Conservation (phyloP, 805 yeast species). For the Kodamaea jinghongensis region DNA sequence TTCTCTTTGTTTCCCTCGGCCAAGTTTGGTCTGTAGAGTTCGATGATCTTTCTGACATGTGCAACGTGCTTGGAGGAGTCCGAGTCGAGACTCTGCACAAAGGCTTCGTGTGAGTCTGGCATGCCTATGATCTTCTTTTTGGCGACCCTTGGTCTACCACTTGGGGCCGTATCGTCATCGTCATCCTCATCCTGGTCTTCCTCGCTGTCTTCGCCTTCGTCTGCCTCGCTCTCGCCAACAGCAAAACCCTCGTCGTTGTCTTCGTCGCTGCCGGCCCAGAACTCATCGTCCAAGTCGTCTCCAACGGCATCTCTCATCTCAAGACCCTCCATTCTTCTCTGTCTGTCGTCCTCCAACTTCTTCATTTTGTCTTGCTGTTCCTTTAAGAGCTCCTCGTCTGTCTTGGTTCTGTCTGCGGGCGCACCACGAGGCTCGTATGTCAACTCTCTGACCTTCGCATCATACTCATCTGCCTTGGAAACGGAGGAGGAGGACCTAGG, state of each 20-base stretch:
- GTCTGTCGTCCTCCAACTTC: slow-evolving; percentile 64
- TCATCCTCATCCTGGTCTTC: slow-evolving; percentile 19
- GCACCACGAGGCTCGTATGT: slow-evolving; percentile 72
- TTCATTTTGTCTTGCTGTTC: slow-evolving; percentile 62
- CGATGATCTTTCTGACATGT: slow-evolving; percentile 54
- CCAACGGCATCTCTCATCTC: slow-evolving; percentile 51
- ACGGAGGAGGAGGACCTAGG: slow-evolving; percentile 34
- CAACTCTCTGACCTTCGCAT: slow-evolving; percentile 62
- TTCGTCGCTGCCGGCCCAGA: slow-evolving; percentile 58
- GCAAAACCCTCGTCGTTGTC: slow-evolving; percentile 46
- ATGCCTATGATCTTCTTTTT: slow-evolving; percentile 18
- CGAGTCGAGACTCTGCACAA: slow-evolving; percentile 29
- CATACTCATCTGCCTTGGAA: slow-evolving; percentile 52
- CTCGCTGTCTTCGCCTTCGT: slow-evolving; percentile 29
- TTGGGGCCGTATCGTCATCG: slow-evolving; percentile 8
- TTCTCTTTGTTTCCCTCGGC: slow-evolving; percentile 80
- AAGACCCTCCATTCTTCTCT: slow-evolving; percentile 71
- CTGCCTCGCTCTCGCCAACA: slow-evolving; percentile 41
- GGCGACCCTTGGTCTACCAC: slow-evolving; percentile 3
- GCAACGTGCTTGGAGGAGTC: slow-evolving; percentile 43
- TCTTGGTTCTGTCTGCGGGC: slow-evolving; percentile 79
- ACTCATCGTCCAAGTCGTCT: slow-evolving; percentile 66
- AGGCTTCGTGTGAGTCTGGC: slow-evolving; percentile 32
- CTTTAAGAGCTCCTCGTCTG: slow-evolving; percentile 63
- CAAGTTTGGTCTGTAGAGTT: slow-evolving; percentile 67